Conservation (phyloP, 371 early-diverging fungal genomes). For the Mucor indicus region DNA sequence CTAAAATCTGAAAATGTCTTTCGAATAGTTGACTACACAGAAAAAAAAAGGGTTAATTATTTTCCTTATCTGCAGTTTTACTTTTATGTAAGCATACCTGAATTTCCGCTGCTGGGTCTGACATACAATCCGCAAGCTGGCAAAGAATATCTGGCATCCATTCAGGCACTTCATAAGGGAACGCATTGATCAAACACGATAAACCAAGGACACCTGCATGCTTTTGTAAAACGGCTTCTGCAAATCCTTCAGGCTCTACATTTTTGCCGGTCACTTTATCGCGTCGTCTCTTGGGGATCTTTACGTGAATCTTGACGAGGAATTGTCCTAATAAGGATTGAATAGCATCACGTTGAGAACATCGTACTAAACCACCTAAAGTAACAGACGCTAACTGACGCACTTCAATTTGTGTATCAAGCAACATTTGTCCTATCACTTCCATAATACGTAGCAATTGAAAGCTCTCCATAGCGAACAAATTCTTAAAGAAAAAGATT, state of each 20-base stretch:
- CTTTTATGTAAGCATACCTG: slow-evolving; percentile 38
- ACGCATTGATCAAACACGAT: slow-evolving; percentile 80
- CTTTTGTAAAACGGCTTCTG: slow-evolving; percentile 64
- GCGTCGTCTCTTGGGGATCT: slow-evolving; percentile 44
- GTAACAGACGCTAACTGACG: slow-evolving; percentile 82
- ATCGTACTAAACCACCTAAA: slow-evolving; percentile 81
- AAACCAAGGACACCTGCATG: slow-evolving; percentile 90
- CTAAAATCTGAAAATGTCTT: slow-evolving; percentile 89
- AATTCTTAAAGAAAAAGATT: slow-evolving; percentile 74
- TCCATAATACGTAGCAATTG: slow-evolving; percentile 59
- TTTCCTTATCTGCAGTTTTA: background rate
- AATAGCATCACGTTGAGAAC: slow-evolving; percentile 78
- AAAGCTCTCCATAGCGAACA: slow-evolving; percentile 56
- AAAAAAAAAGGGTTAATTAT: background rate
- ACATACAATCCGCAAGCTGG: slow-evolving; percentile 68
- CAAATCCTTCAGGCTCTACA: slow-evolving; percentile 48
- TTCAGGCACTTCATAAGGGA: slow-evolving; percentile 88
- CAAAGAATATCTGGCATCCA: slow-evolving; percentile 89
- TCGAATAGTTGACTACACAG: slow-evolving; percentile 67
- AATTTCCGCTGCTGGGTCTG: slow-evolving; percentile 86
- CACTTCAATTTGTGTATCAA: slow-evolving; percentile 80
- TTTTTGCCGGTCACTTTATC: slow-evolving; percentile 43
- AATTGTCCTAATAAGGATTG: slow-evolving; percentile 46
- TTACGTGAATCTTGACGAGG: slow-evolving; percentile 26
- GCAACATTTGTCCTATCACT: slow-evolving; percentile 59